phyloP scores from a whole-genome alignment of 1,284 basidiomycete species.

The Heterobasidion occidentale region DNA sequence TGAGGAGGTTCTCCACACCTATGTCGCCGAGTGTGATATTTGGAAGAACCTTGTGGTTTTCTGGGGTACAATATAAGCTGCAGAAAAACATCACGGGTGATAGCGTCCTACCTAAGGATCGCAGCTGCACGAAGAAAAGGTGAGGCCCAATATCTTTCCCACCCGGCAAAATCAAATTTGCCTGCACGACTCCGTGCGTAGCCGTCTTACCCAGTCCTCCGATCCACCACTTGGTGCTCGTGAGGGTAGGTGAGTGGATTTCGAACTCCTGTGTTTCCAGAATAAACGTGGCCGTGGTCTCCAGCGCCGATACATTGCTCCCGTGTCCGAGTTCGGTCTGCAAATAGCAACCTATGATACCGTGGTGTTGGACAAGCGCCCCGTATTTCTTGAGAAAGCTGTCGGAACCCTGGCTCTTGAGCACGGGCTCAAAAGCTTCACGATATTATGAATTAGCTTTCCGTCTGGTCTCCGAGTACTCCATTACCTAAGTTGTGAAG shows the following conservation, averaged over 20 bases:
- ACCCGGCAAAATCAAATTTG: slow-evolving; percentile 59
- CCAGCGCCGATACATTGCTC: slow-evolving; percentile 60
- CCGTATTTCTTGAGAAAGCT: slow-evolving; percentile 42
- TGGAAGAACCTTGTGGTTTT: slow-evolving; percentile 52
- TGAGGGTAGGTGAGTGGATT: slow-evolving; percentile 70
- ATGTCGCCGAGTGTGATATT: slow-evolving; percentile 73
- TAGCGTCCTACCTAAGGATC: slow-evolving; percentile 39
- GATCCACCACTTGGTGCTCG: slow-evolving; percentile 82
- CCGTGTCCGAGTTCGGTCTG: slow-evolving; percentile 78
- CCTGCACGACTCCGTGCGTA: slow-evolving; percentile 76
- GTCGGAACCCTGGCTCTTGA: slow-evolving; percentile 49
- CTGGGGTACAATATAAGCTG: slow-evolving; percentile 22
- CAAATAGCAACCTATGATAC: slow-evolving; percentile 64
- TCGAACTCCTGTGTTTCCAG: slow-evolving; percentile 64
- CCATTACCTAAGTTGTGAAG: slow-evolving; percentile 44
- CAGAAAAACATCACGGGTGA: background rate
- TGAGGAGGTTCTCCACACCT: slow-evolving; percentile 26
- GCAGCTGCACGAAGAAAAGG: slow-evolving; percentile 66
- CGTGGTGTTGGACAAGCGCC: slow-evolving; percentile 39
- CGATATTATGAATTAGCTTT: slow-evolving; percentile 2
- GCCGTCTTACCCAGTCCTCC: slow-evolving; percentile 66
- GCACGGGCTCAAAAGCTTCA: slow-evolving; percentile 60
- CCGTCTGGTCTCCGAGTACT: background rate
- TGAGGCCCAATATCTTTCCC: slow-evolving; percentile 69
- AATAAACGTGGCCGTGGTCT: slow-evolving; percentile 76